Conservation (phyloP, 345 rosid species). For the Citrus inodora region DNA sequence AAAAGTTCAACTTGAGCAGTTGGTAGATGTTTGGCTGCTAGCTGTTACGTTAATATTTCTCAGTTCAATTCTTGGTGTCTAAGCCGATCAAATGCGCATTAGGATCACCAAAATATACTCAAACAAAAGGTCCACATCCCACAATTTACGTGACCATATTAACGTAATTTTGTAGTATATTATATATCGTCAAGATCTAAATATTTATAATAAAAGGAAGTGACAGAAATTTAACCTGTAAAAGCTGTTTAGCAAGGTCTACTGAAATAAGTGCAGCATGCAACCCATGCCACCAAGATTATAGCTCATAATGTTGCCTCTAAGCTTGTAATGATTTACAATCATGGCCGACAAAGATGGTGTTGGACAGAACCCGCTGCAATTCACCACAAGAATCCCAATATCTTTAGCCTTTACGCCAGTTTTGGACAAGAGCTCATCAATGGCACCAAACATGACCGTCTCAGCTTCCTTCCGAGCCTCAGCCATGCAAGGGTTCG, state of each 20-base stretch:
- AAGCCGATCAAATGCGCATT: not conserved
- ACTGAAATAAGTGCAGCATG: conserved; percentile 66
- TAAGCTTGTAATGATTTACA: conserved; percentile 62
- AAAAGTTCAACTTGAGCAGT: not conserved
- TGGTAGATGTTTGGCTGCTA: not conserved
- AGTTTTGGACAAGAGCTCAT: conserved; percentile 53
- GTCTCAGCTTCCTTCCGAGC: conserved; percentile 64
- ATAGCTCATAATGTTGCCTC: conserved; percentile 61
- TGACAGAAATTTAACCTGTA: conserved; percentile 38
- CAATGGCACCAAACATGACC: conserved; percentile 65
- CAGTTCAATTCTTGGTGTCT: no score
- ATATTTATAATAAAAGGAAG: not conserved
- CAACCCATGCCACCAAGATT: conserved; percentile 79
- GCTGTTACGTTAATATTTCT: no score
- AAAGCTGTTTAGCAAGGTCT: conserved; percentile 60
- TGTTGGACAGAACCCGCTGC: conserved; percentile 64
- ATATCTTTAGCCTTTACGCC: conserved; percentile 64
- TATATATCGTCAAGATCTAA: no score
- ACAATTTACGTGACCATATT: not conserved
- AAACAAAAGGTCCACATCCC: not conserved
- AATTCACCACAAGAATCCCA: conserved; percentile 57
- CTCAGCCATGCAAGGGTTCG: conserved; percentile 56
- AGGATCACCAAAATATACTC: not conserved
- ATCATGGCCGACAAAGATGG: conserved; percentile 71
- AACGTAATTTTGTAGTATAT: not conserved